Evolutionary conservation across 1,284 basidiomycete genomes (phyloP).

Genomic region (Thecaphora frezii): DNA sequence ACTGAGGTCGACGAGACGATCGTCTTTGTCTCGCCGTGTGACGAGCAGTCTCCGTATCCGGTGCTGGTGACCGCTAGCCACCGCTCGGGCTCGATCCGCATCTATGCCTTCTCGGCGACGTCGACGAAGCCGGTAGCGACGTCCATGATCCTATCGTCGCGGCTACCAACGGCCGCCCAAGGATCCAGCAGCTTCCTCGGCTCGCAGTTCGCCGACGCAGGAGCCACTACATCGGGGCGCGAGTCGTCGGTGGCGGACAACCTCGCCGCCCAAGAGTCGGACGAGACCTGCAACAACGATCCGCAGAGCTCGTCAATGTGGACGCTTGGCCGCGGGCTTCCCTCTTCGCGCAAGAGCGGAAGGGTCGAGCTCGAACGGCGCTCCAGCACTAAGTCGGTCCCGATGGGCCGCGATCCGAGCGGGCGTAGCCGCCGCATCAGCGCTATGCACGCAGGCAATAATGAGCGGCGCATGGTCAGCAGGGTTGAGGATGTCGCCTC

Average conservation of each 20-base stretch:
- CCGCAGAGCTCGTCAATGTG: not conserved
- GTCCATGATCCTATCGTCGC: slow-evolving; percentile 20
- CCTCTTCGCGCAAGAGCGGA: slow-evolving; percentile 18
- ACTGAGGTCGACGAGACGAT: slow-evolving; percentile 35
- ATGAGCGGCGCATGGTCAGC: slow-evolving; percentile 19
- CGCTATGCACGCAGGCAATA: slow-evolving; percentile 24
- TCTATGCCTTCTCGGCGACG: slow-evolving; percentile 33
- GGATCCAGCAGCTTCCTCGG: not conserved
- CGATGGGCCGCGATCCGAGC: slow-evolving; percentile 32
- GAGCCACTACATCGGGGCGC: too few relatives aligned
- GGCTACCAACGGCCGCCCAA: slow-evolving; percentile 2
- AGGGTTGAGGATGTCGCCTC: slow-evolving; percentile 17
- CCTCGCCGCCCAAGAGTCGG: too few relatives aligned
- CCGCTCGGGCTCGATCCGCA: slow-evolving; percentile 18
- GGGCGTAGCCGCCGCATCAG: slow-evolving; percentile 36
- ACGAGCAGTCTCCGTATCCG: slow-evolving; percentile 1
- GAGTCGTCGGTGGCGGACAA: too few relatives aligned
- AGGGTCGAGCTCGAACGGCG: slow-evolving; percentile 27
- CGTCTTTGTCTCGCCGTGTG: slow-evolving; percentile 20
- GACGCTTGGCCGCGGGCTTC: slow-evolving; percentile 20
- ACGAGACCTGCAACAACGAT: not conserved
- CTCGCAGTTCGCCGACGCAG: not conserved
- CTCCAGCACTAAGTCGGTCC: slow-evolving; percentile 17
- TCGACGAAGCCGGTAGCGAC: slow-evolving; percentile 20
- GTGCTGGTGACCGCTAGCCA: slow-evolving; percentile 32